Conservation (phyloP, 305 asterid genomes). For the Ilex paraguariensis region DNA sequence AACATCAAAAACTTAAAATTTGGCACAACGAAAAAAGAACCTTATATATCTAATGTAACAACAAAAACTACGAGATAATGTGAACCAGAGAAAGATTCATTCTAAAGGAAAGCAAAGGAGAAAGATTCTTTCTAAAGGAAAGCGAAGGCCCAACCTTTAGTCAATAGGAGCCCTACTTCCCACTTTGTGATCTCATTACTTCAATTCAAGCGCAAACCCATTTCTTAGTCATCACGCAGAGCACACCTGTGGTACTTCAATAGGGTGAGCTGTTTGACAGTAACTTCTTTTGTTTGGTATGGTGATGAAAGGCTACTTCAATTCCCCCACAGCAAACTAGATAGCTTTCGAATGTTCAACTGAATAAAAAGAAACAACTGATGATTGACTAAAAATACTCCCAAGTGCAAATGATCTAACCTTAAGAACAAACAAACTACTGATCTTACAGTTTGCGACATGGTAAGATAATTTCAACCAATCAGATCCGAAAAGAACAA, state of each 20-base stretch:
- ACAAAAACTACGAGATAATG: too few relatives aligned
- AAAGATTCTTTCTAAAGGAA: too few relatives aligned
- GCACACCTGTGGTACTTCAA: constrained; percentile 13
- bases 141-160: neutral
- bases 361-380: neutral
- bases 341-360: neutral
- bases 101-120: too few relatives aligned
- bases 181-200: constrained; percentile 2
- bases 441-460: neutral
- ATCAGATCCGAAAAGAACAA: neutral
- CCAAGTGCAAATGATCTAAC: neutral
- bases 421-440: neutral
- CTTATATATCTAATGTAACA: too few relatives aligned
- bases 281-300: neutral
- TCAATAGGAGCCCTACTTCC: constrained; percentile 2
- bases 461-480: neutral
- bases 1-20: too few relatives aligned
- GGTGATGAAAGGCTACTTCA: too few relatives aligned
- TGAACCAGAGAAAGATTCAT: too few relatives aligned
- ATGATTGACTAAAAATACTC: neutral
- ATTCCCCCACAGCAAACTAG: too few relatives aligned
- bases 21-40: too few relatives aligned
- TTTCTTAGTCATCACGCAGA: neutral
- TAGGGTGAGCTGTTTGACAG: constrained; percentile 7
- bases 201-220: constrained; percentile 6